phyloP scores from a whole-genome alignment of 768 basidiomycete species.

The Crassisporium funariophilum region DNA sequence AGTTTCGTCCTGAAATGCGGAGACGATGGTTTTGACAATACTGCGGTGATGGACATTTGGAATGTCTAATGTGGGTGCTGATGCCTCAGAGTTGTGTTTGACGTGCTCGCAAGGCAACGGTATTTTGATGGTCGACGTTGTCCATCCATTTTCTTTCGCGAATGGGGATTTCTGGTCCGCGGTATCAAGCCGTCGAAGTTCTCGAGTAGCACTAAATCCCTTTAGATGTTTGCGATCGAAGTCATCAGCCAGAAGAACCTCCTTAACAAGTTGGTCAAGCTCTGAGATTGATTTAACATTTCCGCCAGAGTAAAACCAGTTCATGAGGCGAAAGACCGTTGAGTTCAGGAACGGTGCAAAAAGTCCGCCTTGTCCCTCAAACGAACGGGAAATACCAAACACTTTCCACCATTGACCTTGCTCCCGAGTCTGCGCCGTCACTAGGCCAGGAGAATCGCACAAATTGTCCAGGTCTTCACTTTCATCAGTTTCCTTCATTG shows the following conservation, averaged over 20 bases:
- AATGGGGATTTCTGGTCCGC: constrained; percentile 13
- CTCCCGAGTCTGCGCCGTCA: neutral
- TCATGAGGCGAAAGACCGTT: constrained; percentile 21
- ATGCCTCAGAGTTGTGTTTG: constrained; percentile 20
- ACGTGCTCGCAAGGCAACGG: constrained; percentile 19
- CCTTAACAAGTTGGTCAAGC: constrained; percentile 23
- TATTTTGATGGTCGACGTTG: constrained; percentile 19
- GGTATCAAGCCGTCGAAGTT: constrained; percentile 15
- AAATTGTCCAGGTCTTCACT: constrained; percentile 17
- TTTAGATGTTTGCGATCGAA: constrained; percentile 22
- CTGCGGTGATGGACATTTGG: constrained; percentile 27
- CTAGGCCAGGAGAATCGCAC: constrained; percentile 11
- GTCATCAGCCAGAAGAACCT: constrained; percentile 25
- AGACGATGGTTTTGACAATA: constrained; percentile 11
- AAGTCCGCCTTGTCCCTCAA: neutral
- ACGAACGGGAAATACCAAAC: neutral
- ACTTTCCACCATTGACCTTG: neutral
- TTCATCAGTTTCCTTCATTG: constrained; percentile 20
- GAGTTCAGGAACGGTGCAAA: constrained; percentile 24
- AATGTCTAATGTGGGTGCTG: constrained; percentile 33
- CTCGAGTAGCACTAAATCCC: constrained; percentile 18
- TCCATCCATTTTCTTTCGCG: constrained; percentile 23
- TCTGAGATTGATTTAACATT: constrained; percentile 23
- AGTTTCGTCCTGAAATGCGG: constrained; percentile 14
- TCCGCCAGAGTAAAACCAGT: constrained; percentile 20